Base-by-base conservation (phyloP, 169 alveolate genomes). In the Besnoitia besnoiti region DNA sequence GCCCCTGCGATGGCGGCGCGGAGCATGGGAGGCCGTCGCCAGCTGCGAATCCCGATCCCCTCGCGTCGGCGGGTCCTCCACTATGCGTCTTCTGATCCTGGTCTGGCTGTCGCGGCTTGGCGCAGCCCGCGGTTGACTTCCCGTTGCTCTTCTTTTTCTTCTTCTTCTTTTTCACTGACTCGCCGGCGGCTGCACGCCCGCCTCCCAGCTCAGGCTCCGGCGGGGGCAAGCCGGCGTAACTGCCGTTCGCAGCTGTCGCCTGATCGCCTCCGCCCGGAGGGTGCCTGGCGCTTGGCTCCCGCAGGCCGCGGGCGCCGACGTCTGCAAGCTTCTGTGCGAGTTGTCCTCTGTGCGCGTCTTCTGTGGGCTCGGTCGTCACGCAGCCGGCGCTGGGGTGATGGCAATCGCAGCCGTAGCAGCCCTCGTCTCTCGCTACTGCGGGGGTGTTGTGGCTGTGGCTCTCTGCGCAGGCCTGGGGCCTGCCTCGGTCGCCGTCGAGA, bases 41-140 rank as follows among this genome's bases (percentile, higher is more conserved):
- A n/a, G n/a, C n/a, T n/a, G n/a, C n/a, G n/a, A n/a, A n/a, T n/a
- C n/a, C n/a, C n/a, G n/a, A n/a, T n/a, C n/a, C n/a, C n/a, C n/a
- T n/a, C n/a, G n/a, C n/a, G n/a, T n/a, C n/a, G n/a, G n/a, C n/a
- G n/a, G n/a, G n/a, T n/a, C n/a, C n/a, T n/a, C n/a, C n/a, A n/a
- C 19, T 10, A 50, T 50, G 85, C 62, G 51, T 80, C 91, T 85
- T 80, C 85, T 24, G 35, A 30, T 59, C 50, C 84, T 59, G 59
- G 47, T 8, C 24, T 51, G 27, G 91, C n/a, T 7, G 77, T n/a
- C 73, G 76, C 51, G 19, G 67, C 73, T n/a, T 24, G 62, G 77
- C 49, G 40, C 2, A 19, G 30, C 40, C 91, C 39, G 19, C 62
- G 10, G 2, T 67, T 42, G 42, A 8, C 80, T 67, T 67, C 46